phyloP scores from a whole-genome alignment of 2,329 filamentous ascomycete genomes.

The Fusarium begoniae region DNA sequence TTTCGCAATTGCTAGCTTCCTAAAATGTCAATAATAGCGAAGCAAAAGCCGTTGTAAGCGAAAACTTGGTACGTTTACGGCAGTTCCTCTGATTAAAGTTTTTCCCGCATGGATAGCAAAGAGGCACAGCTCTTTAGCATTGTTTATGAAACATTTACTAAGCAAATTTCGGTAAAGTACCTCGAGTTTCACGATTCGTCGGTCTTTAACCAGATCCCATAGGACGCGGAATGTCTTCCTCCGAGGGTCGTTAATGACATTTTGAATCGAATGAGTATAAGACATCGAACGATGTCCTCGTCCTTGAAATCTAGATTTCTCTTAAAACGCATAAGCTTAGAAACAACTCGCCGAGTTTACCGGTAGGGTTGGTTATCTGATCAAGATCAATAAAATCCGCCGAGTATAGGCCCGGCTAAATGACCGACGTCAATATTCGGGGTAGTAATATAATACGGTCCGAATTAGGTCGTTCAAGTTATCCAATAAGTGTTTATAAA shows the following conservation, averaged over 20 bases:
- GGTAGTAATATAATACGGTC: neutral
- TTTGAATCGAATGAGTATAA: neutral
- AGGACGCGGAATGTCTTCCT: slow-evolving; percentile 10
- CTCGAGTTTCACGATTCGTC: neutral
- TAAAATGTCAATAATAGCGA: neutral
- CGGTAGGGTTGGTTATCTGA: neutral
- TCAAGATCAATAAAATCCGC: neutral
- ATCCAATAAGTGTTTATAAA: neutral
- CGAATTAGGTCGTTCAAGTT: neutral
- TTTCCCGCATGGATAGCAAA: neutral
- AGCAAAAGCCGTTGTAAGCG: neutral
- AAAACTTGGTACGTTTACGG: neutral
- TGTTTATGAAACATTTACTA: neutral
- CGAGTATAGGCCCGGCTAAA: neutral
- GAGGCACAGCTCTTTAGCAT: neutral
- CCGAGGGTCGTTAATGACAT: neutral
- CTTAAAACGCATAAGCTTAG: neutral
- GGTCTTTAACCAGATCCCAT: neutral
- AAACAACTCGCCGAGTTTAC: neutral
- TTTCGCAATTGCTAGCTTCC: neutral
- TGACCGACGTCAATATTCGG: neutral
- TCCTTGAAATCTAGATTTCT: neutral
- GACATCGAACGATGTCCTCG: neutral
- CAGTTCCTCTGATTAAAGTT: neutral
- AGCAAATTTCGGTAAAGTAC: neutral